Percentiles rank a stretch among this genome's conserved stretches.
Evolutionary conservation across 768 basidiomycete species (phyloP).

Genomic region (Lyophyllum semitale): DNA sequence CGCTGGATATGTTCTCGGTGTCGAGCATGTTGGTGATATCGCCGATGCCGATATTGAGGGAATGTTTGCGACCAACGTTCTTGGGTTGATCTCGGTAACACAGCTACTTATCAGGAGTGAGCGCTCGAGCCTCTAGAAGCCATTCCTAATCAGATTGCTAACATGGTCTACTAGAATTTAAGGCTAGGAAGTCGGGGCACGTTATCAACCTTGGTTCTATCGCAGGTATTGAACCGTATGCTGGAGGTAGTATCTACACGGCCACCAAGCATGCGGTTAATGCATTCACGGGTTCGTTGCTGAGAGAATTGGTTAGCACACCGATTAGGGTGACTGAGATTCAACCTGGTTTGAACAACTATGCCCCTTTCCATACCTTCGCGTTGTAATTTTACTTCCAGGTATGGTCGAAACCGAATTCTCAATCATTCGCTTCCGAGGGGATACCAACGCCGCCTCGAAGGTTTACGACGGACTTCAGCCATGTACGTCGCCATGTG

Average conservation of each 20-base stretch:
- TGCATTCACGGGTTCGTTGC: constrained; percentile 81
- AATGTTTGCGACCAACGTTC: constrained; percentile 82
- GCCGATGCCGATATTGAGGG: constrained; percentile 75
- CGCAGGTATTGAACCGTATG: constrained; percentile 86
- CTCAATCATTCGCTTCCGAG: constrained; percentile 86
- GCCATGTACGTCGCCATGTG: constrained; percentile 60
- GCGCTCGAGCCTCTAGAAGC: no score
- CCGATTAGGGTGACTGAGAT: constrained; percentile 94
- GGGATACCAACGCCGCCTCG: constrained; percentile 79
- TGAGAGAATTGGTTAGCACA: constrained; percentile 89
- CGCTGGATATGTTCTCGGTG: constrained; percentile 89
- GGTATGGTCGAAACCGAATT: constrained; percentile 93
- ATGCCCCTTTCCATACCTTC: constrained; percentile 11
- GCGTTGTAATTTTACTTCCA: constrained; percentile 20
- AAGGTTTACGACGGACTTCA: constrained; percentile 90
- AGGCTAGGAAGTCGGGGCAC: constrained; percentile 75
- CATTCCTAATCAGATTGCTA: not conserved
- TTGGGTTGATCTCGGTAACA: constrained; percentile 83
- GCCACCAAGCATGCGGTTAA: constrained; percentile 88
- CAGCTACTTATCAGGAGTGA: constrained; percentile 69
- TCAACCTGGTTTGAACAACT: constrained; percentile 67
- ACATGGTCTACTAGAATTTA: constrained; percentile 60
- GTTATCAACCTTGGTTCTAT: constrained; percentile 96
- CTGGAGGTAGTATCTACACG: constrained; percentile 90
- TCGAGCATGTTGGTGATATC: constrained; percentile 85